Conservation (phyloP, 805 yeast genomes). For the Candida arabinofermentans region DNA sequence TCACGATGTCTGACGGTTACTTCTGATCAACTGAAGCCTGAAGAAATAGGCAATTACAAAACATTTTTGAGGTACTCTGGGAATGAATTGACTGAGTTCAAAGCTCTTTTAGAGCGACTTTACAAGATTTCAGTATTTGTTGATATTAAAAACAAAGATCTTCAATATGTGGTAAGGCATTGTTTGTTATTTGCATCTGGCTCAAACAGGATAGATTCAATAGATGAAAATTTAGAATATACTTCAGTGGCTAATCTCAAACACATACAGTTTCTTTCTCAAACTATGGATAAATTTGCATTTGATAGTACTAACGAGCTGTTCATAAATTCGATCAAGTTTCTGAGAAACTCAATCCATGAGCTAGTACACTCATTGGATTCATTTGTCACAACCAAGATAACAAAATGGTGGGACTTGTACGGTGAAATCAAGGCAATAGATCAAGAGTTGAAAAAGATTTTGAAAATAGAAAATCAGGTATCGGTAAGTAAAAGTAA, state of each 20-base stretch:
- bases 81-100: slow-evolving; percentile 37
- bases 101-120: slow-evolving; percentile 29
- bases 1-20: not conserved
- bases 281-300: slow-evolving; percentile 4
- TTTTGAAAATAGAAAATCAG: slow-evolving; percentile 15
- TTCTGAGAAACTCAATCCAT: slow-evolving; percentile 13
- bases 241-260: slow-evolving; percentile 5
- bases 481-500: not conserved
- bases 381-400: slow-evolving; percentile 30
- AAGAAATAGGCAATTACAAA: slow-evolving; percentile 41
- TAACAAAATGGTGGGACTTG: slow-evolving; percentile 42
- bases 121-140: slow-evolving; percentile 22
- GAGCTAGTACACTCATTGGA: slow-evolving; percentile 31
- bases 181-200: slow-evolving; percentile 11
- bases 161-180: slow-evolving; percentile 11
- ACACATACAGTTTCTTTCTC: slow-evolving; percentile 3
- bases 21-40: slow-evolving; percentile 26
- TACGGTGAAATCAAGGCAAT: slow-evolving; percentile 38
- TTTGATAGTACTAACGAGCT: slow-evolving; percentile 7
- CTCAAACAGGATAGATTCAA: slow-evolving; percentile 1
- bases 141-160: slow-evolving; percentile 33
- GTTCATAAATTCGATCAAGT: slow-evolving; percentile 12
- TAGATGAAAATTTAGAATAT: slow-evolving; percentile 5
- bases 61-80: slow-evolving; percentile 44
- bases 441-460: slow-evolving; percentile 28